phyloP scores from a whole-genome alignment of 1,284 basidiomycete genomes.

The Anthracocystis walkeri region DNA sequence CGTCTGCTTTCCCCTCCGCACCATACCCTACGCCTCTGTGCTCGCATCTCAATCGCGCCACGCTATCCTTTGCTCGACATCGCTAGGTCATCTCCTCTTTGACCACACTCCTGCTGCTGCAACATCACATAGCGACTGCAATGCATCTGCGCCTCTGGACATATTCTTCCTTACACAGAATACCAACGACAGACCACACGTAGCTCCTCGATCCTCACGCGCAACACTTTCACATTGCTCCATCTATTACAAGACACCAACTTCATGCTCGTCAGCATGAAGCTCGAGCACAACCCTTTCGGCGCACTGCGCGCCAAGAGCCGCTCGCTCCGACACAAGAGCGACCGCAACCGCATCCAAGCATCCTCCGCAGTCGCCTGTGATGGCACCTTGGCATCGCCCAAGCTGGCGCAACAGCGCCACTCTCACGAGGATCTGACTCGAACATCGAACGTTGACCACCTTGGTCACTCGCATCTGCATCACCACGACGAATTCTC shows the following conservation, averaged over 20 bases:
- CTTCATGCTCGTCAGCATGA: slow-evolving; percentile 24
- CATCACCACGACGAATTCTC: slow-evolving; percentile 17
- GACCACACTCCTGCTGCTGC: too few relatives aligned
- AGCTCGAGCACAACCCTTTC: slow-evolving; percentile 38
- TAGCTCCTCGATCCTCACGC: not conserved
- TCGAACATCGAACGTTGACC: slow-evolving; percentile 23
- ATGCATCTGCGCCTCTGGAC: slow-evolving; percentile 13
- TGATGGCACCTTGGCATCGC: slow-evolving; percentile 19
- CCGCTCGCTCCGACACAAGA: slow-evolving; percentile 34
- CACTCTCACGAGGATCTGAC: slow-evolving; percentile 25
- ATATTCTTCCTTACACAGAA: not conserved
- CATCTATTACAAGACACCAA: not conserved
- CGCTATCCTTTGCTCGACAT: too few relatives aligned
- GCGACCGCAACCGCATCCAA: slow-evolving; percentile 33
- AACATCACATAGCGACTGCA: not conserved
- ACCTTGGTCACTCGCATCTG: slow-evolving; percentile 11
- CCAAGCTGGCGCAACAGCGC: slow-evolving; percentile 13
- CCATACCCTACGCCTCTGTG: too few relatives aligned
- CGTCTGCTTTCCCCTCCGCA: too few relatives aligned
- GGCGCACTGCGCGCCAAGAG: slow-evolving; percentile 33
- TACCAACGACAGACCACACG: slow-evolving; percentile 2
- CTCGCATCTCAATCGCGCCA: too few relatives aligned
- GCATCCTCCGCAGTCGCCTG: slow-evolving; percentile 28
- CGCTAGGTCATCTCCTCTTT: too few relatives aligned
- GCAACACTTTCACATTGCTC: slow-evolving; percentile 8